Evolutionary conservation across 2,329 filamentous ascomycete species (phyloP).

Genomic region (Sarocladium strictum): DNA sequence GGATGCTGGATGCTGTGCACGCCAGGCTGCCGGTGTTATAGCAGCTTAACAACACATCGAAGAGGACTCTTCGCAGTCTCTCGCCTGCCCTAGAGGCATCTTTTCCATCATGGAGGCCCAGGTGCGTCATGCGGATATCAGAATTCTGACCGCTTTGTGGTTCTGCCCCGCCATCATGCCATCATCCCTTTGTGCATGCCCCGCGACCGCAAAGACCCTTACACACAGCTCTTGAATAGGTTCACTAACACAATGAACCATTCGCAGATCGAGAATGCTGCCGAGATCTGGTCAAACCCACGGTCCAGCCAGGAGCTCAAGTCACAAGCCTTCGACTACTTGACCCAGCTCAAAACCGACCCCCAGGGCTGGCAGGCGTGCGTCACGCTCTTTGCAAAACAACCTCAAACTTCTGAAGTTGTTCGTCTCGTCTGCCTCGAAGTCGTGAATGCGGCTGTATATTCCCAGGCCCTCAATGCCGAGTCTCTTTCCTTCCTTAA

Average conservation of each 20-base stretch:
- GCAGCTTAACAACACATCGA: slow-evolving; percentile 25
- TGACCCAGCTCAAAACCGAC: slow-evolving; percentile 72
- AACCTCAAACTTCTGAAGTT: slow-evolving; percentile 70
- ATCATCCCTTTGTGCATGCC: slow-evolving; percentile 1
- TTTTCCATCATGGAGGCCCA: slow-evolving; percentile 40
- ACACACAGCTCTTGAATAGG: slow-evolving; percentile 10
- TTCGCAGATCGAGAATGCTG: slow-evolving; percentile 80
- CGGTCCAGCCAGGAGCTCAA: slow-evolving; percentile 69
- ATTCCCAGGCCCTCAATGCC: slow-evolving; percentile 68
- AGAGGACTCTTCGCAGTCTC: slow-evolving; percentile 9
- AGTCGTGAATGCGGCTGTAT: slow-evolving; percentile 86
- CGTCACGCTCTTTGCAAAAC: slow-evolving; percentile 75
- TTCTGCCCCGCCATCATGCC: slow-evolving; percentile 21
- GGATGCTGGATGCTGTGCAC: slow-evolving; percentile 36
- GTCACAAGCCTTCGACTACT: slow-evolving; percentile 75
- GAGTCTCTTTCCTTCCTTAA: slow-evolving; percentile 70
- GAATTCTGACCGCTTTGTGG: slow-evolving; percentile 13
- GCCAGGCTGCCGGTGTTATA: slow-evolving; percentile 38
- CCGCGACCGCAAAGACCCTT: neutral
- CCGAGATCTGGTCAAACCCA: slow-evolving; percentile 87
- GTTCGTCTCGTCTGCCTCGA: slow-evolving; percentile 87
- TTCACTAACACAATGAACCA: slow-evolving; percentile 14
- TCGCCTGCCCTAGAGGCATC: slow-evolving; percentile 2
- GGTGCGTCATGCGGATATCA: slow-evolving; percentile 26
- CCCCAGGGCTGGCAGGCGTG: slow-evolving; percentile 87